Percentiles rank a stretch among this genome's conserved stretches.
Evolutionary conservation across 108 stramenopile species (phyloP).

Genomic region (Epithemia pelagica): DNA sequence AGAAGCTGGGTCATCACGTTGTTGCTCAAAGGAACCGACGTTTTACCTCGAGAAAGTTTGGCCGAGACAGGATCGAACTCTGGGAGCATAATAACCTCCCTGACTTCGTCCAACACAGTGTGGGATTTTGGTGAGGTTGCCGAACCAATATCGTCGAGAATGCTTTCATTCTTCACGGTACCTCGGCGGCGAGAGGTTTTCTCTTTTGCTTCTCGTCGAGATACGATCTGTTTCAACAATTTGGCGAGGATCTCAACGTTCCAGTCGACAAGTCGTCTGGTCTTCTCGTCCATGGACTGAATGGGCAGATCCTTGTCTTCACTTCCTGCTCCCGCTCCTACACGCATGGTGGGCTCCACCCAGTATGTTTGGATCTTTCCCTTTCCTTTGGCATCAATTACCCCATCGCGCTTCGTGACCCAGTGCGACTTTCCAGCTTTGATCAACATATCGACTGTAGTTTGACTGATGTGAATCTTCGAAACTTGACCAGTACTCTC

Average conservation of each 20-base stretch:
- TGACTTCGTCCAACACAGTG: slow-evolving; percentile 9
- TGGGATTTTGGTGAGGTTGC: neutral
- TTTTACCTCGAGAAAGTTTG: neutral
- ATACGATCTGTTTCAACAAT: slow-evolving; percentile 2
- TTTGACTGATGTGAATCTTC: slow-evolving; percentile 36
- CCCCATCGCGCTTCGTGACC: slow-evolving; percentile 27
- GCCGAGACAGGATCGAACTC: neutral
- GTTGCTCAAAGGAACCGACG: neutral
- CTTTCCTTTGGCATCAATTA: slow-evolving; percentile 51
- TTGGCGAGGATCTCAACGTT: slow-evolving; percentile 13
- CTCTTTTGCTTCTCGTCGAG: slow-evolving; percentile 4
- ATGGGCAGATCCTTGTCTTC: too few relatives aligned
- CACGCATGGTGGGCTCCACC: slow-evolving; percentile 5
- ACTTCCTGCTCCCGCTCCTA: neutral
- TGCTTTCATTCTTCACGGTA: neutral
- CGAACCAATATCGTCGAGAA: too few relatives aligned
- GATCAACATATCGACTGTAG: slow-evolving; percentile 36
- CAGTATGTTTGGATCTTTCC: slow-evolving; percentile 19
- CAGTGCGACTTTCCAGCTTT: slow-evolving; percentile 30
- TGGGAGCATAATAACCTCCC: slow-evolving; percentile 4
- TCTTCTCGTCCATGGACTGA: slow-evolving; percentile 8
- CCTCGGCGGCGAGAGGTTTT: neutral
- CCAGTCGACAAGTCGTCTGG: slow-evolving; percentile 11
- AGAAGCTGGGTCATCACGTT: slow-evolving; percentile 28
- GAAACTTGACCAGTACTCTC: slow-evolving; percentile 39